Conservation (phyloP, 164 flowering plant genomes). For the Echeveria elegans region DNA sequence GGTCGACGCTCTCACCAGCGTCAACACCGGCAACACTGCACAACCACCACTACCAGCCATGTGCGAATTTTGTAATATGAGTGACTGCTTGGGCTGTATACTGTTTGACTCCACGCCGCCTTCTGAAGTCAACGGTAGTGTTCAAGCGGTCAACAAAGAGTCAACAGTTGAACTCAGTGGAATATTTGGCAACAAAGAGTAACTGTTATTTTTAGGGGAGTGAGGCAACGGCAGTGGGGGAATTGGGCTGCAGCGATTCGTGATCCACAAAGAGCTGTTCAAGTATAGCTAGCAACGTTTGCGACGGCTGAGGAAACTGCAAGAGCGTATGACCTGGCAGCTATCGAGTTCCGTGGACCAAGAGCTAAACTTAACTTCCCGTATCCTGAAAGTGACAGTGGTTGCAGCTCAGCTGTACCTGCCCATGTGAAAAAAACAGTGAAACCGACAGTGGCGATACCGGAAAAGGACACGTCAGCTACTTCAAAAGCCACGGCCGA, state of each 20-base stretch:
- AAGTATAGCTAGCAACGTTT: constrained; percentile 47
- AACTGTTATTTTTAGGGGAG: constrained; percentile 30
- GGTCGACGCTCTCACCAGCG: constrained; percentile 30
- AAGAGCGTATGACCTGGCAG: constrained; percentile 39
- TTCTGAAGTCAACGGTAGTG: background rate
- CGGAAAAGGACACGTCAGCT: background rate
- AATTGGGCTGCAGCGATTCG: constrained; percentile 48
- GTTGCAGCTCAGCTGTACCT: background rate
- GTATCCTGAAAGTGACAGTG: constrained; percentile 15
- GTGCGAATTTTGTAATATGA: constrained; percentile 30
- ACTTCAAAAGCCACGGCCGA: background rate
- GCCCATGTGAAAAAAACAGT: background rate
- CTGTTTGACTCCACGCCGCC: constrained; percentile 17
- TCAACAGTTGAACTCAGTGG: background rate
- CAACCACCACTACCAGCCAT: background rate
- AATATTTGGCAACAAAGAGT: background rate
- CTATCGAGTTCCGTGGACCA: constrained; percentile 38
- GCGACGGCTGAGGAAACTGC: constrained; percentile 41
- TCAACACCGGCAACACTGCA: constrained; percentile 21
- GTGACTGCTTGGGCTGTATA: constrained; percentile 42
- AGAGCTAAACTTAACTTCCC: constrained; percentile 47
- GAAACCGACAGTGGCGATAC: too few relatives aligned
- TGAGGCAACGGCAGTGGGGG: constrained; percentile 43
- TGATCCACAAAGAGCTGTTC: constrained; percentile 27
- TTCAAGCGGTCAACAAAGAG: background rate